Conservation (phyloP, 345 rosid species). For the Sonneratia alba region DNA sequence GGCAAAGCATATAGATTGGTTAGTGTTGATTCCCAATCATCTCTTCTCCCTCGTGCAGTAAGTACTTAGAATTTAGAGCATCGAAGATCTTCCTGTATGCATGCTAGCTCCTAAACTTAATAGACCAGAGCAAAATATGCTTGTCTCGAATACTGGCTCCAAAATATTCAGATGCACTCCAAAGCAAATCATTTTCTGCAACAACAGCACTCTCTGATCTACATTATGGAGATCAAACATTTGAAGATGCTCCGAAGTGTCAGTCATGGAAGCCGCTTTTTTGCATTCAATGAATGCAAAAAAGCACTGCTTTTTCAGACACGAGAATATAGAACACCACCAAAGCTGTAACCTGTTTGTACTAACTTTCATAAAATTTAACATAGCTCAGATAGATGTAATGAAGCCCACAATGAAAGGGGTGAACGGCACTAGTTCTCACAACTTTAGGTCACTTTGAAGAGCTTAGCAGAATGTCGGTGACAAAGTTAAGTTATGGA, state of each 20-base stretch:
- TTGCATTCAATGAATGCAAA: neutral
- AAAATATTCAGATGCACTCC: neutral
- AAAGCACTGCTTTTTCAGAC: neutral
- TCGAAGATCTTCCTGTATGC: too few relatives aligned
- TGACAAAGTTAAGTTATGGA: too few relatives aligned
- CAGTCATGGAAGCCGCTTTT: neutral
- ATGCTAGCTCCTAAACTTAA: too few relatives aligned
- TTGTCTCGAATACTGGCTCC: neutral
- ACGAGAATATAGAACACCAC: neutral
- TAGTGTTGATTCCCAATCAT: neutral
- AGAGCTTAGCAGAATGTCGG: neutral
- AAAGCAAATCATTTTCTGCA: neutral
- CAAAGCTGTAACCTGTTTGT: too few relatives aligned
- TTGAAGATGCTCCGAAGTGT: neutral
- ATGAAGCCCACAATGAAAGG: neutral
- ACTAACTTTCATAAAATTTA: too few relatives aligned
- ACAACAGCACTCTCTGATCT: neutral
- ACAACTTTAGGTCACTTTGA: neutral
- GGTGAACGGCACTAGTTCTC: neutral
- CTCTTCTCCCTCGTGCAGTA: neutral
- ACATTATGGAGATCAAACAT: neutral
- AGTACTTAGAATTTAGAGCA: neutral
- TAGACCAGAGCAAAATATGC: neutral
- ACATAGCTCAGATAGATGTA: too few relatives aligned
- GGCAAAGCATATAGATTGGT: neutral